phyloP scores from a whole-genome alignment of 495 filamentous ascomycete species.

The Corynascus novoguineensis region DNA sequence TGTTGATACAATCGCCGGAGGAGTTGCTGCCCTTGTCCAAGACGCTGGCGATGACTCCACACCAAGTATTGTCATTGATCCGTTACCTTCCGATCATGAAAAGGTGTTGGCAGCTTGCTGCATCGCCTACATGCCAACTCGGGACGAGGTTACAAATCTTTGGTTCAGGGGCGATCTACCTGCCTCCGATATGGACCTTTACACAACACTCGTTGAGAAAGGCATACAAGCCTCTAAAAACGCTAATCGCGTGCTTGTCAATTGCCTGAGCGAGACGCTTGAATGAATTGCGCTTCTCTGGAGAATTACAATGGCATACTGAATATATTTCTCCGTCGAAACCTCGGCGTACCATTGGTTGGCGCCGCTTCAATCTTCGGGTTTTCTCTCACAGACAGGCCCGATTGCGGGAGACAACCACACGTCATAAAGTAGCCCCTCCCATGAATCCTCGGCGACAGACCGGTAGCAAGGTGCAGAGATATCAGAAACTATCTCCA shows the following conservation, averaged over 20 bases:
- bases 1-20: slow-evolving; percentile 82
- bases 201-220: slow-evolving; percentile 39
- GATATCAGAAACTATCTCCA: not conserved
- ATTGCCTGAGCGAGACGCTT: slow-evolving; percentile 35
- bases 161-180: slow-evolving; percentile 77
- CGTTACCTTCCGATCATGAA: slow-evolving; percentile 73
- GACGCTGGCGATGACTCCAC: slow-evolving; percentile 29
- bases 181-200: slow-evolving; percentile 34
- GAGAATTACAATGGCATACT: not conserved
- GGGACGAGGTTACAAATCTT: slow-evolving; percentile 88
- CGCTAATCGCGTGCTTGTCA: slow-evolving; percentile 40
- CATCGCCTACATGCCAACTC: slow-evolving; percentile 78
- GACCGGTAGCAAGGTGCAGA: not conserved
- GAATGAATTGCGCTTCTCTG: slow-evolving; percentile 10
- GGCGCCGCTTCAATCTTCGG: not conserved
- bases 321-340: not conserved
- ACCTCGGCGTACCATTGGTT: not conserved
- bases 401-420: not conserved
- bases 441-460: not conserved
- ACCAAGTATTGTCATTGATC: slow-evolving; percentile 68
- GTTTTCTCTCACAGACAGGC: not conserved
- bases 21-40: slow-evolving; percentile 74
- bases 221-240: slow-evolving; percentile 41
- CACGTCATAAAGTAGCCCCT: not conserved
- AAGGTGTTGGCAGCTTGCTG: slow-evolving; percentile 74